Evolutionary conservation across 148 eudicot species (phyloP).

Genomic region (Drosera capensis): DNA sequence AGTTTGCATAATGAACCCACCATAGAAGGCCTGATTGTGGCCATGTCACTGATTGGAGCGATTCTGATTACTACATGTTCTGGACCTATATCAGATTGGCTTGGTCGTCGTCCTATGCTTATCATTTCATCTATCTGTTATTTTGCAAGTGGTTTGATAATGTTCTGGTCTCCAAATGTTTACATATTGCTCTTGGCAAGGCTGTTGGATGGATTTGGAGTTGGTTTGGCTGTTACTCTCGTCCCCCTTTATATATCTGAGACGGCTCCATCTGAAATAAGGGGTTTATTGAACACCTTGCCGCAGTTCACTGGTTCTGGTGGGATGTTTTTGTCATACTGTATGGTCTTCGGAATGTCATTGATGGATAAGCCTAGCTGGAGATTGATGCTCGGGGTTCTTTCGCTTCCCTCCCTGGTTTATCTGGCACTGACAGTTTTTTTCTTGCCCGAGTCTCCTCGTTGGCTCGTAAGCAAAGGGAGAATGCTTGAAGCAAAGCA

Average conservation of each 20-base stretch:
- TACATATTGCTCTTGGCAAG: constrained; percentile 44
- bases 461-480: constrained; percentile 78
- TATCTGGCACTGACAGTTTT: constrained; percentile 36
- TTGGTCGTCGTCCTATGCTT: constrained; percentile 64
- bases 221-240: constrained; percentile 50
- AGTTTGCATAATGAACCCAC: constrained; percentile 36
- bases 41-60: constrained; percentile 62
- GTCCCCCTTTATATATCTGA: constrained; percentile 66
- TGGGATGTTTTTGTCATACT: constrained; percentile 57
- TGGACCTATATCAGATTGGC: constrained; percentile 36
- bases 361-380: constrained; percentile 43
- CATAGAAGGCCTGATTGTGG: constrained; percentile 53
- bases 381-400: constrained; percentile 63
- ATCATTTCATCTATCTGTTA: constrained; percentile 43
- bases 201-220: constrained; percentile 55
- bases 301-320: constrained; percentile 53
- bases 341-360: constrained; percentile 55
- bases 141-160: constrained; percentile 36
- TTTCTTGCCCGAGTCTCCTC: constrained; percentile 67
- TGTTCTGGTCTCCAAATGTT: constrained; percentile 70
- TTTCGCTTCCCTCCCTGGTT: constrained; percentile 32
- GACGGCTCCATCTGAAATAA: constrained; percentile 56
- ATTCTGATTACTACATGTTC: constrained; percentile 43
- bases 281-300: constrained; percentile 49
- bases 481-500: constrained; percentile 49